phyloP scores from a whole-genome alignment of 371 early-diverging fungal genomes.

The Apophysomyces variabilis region DNA sequence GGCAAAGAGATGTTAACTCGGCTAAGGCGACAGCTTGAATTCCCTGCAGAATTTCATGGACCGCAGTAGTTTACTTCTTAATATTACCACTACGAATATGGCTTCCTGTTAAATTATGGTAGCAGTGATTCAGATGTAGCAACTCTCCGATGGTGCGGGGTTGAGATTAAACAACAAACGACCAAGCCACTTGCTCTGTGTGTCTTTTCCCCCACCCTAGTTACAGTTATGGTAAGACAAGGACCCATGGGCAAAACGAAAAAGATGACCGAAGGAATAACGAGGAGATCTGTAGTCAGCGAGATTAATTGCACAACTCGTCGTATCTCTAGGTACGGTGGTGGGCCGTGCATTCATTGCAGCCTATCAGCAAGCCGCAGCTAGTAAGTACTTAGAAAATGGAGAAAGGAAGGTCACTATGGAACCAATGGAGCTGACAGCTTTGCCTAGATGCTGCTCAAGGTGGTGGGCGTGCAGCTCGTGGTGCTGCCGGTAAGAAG shows the following conservation, averaged over 20 bases:
- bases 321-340: conserved; percentile 84
- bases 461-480: conserved; percentile 62
- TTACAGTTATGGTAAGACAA: conserved; percentile 10
- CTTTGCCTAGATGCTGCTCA: conserved; percentile 58
- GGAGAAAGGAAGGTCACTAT: not conserved
- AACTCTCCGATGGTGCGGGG: not conserved
- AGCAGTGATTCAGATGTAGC: no score
- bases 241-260: not conserved
- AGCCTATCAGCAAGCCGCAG: conserved; percentile 91
- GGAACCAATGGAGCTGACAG: not conserved
- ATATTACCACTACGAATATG: no score
- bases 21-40: no score
- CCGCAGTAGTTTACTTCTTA: no score
- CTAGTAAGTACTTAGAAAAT: conserved; percentile 64
- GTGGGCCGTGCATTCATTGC: conserved; percentile 93
- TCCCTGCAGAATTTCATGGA: no score
- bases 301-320: conserved; percentile 84
- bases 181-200: not conserved
- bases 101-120: no score
- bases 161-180: not conserved
- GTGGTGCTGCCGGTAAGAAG: conserved; percentile 39
- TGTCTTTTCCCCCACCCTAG: conserved; percentile 3
- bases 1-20: no score
- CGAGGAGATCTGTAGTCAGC: conserved; percentile 59
- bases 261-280: not conserved